Base-by-base conservation (phyloP, 169 alveolate species). In the Amoebophrya sp. region DNA sequence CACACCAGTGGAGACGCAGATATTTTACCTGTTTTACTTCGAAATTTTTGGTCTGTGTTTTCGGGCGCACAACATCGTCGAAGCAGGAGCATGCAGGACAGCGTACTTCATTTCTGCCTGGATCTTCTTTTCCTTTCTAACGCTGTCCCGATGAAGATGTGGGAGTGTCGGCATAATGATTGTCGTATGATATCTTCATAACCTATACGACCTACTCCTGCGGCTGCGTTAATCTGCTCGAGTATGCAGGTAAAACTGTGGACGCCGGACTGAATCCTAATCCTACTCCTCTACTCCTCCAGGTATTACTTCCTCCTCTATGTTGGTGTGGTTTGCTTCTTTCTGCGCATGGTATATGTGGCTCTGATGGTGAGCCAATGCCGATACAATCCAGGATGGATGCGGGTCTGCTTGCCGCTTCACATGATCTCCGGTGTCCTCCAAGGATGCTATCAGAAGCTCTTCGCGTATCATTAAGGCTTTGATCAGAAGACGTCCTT, bases 371-470 rank as follows among this genome's bases (percentile, higher is more conserved):
- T 65, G 33, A 6, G 2, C 33, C 83, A 65, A 10, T 65, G 83
- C 83, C 83, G 83, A 6, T 65, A 65, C 83, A 65, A 65, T 65
- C 83, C 83, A 36, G 83, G 39, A 6, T 65, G 83, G 83, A 26
- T 65, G 39, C 83, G 83, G 83, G 39, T 65, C 36, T 65, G 83
- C 83, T 26, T 65, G 39, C 83, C 83, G 33, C 33, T 65, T 6
- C 83, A 65, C 83, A 65, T 65, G 83, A 36, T 65, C 33, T 6
- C 83, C 36, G n/a, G 18, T 29, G 36, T 65, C 36, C 83, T 65
- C 38, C 83, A 65, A 36, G 83, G 83, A 6, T 6, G 83, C 83
- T 65, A 65, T 36, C 83, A 65, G 39, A 65, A 65, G 83, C 83
- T 65, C 33, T 36, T 26, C 33, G 83, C 83, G 39, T 65, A 65